Percentiles rank a stretch among this genome's conserved stretches.
Conservation (phyloP, 176 grass and related monocot genomes). For the Tuctoria greenei region DNA sequence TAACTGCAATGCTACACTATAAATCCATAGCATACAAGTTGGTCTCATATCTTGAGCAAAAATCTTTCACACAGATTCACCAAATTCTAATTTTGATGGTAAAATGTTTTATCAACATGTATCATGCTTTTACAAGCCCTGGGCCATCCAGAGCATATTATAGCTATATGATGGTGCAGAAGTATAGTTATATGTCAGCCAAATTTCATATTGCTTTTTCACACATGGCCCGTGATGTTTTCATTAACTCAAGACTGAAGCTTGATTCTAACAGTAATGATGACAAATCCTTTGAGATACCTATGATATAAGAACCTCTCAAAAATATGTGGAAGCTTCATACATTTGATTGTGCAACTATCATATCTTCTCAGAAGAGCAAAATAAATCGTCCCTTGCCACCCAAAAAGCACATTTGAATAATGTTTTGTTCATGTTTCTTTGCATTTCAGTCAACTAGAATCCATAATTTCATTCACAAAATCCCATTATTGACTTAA, state of each 20-base stretch:
- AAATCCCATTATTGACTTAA: background rate
- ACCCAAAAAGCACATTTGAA: conserved; percentile 6
- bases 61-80: background rate
- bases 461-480: background rate
- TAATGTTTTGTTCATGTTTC: background rate
- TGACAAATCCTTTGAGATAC: background rate
- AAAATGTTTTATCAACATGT: background rate
- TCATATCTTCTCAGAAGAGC: background rate
- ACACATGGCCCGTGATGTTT: background rate
- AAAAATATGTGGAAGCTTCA: background rate
- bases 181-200: background rate
- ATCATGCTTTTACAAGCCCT: background rate
- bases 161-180: background rate
- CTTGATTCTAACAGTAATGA: conserved; percentile 1
- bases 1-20: background rate
- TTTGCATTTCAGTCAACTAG: background rate
- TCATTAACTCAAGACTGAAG: background rate
- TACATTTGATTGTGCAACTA: background rate
- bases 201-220: background rate
- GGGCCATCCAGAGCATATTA: background rate
- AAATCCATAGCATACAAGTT: background rate
- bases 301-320: background rate
- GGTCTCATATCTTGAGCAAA: background rate
- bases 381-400: background rate
- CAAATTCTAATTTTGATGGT: background rate